Evolutionary conservation across 768 basidiomycete species (phyloP).

Genomic region (Pleurotus pulmonarius): DNA sequence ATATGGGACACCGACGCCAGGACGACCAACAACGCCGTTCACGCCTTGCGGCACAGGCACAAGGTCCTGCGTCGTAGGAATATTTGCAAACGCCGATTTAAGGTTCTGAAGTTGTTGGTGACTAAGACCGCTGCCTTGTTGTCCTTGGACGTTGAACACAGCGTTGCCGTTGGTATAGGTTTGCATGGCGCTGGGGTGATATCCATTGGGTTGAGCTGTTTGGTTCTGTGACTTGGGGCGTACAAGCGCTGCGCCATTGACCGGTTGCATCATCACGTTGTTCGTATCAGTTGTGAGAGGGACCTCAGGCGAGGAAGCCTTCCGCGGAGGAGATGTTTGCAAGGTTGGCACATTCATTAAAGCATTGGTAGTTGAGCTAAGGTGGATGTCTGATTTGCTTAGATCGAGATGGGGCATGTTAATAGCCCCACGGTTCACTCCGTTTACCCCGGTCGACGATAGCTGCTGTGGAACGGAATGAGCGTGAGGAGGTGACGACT

Average conservation of each 20-base stretch:
- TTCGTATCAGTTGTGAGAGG: slow-evolving; percentile 19
- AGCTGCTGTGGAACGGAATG: slow-evolving; percentile 27
- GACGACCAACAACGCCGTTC: slow-evolving; percentile 20
- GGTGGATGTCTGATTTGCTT: slow-evolving; percentile 26
- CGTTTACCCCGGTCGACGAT: slow-evolving; percentile 31
- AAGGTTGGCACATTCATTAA: slow-evolving; percentile 25
- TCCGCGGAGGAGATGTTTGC: slow-evolving; percentile 17
- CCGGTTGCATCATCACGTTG: slow-evolving; percentile 14
- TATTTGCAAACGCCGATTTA: slow-evolving; percentile 50
- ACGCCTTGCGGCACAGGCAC: slow-evolving; percentile 25
- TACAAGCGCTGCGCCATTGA: slow-evolving; percentile 29
- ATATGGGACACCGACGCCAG: slow-evolving; percentile 7
- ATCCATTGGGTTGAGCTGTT: slow-evolving; percentile 43
- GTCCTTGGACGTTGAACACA: slow-evolving; percentile 27
- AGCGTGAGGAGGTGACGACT: slow-evolving; percentile 36
- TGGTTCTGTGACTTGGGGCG: slow-evolving; percentile 49
- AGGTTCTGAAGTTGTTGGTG: slow-evolving; percentile 59
- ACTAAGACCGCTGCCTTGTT: slow-evolving; percentile 35
- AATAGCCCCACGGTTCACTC: slow-evolving; percentile 36
- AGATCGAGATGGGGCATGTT: slow-evolving; percentile 45
- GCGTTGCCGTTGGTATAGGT: slow-evolving; percentile 27
- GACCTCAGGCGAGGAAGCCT: slow-evolving; percentile 13
- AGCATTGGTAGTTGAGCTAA: slow-evolving; percentile 14
- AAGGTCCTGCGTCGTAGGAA: slow-evolving; percentile 34
- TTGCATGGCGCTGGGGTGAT: slow-evolving; percentile 40